These are phyloP conservation scores for Fusarium begoniae DNA, from an alignment of 2,329 filamentous ascomycete genomes.

Conservation along the genomic window DNA sequence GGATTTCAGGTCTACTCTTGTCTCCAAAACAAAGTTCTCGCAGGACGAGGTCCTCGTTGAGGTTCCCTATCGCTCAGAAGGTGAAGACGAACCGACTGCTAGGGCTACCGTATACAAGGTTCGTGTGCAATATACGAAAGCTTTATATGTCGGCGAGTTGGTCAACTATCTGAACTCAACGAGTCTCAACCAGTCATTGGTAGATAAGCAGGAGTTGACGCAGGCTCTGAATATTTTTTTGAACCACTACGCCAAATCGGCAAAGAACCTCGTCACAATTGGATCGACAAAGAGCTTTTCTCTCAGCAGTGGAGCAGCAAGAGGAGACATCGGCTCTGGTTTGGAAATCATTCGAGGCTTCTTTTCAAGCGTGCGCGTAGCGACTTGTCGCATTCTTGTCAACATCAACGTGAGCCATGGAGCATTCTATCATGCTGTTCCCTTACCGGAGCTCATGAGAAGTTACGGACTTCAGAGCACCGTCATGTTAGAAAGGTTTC, in stretches of 20 bases:
- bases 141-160: neutral
- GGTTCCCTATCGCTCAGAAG: neutral
- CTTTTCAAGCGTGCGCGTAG: neutral
- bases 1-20: neutral
- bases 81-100: neutral
- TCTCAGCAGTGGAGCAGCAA: neutral
- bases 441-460: neutral
- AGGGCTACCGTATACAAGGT: neutral
- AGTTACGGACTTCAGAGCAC: neutral
- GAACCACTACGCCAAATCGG: neutral
- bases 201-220: neutral
- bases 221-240: neutral
- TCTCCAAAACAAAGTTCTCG: neutral
- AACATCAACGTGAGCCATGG: neutral
- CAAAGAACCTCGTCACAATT: neutral
- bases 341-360: neutral
- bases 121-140: neutral
- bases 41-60: neutral
- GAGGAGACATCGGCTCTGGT: neutral
- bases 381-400: neutral
- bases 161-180: neutral
- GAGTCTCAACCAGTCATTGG: neutral
- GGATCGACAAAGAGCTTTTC: neutral
- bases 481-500: neutral
- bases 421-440: neutral